These are phyloP conservation scores for Uromyces viciae-fabae DNA, from an alignment of 1,284 basidiomycete genomes.

Conservation along the genomic window DNA sequence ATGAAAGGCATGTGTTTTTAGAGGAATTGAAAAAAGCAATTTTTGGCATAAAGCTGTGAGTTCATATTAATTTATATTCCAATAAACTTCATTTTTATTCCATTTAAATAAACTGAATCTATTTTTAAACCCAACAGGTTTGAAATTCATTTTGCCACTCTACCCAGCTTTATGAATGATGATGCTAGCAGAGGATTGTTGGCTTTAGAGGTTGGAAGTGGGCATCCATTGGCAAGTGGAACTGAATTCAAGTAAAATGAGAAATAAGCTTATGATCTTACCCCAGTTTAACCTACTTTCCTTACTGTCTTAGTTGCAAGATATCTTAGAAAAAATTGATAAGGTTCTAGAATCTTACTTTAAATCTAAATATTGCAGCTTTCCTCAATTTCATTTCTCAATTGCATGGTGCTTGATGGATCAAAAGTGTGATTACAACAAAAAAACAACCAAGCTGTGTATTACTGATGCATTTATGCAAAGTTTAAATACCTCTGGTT, in stretches of 20 bases:
- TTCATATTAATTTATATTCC: neutral
- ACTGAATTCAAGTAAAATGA: neutral
- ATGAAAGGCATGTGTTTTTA: slow-evolving; percentile 2
- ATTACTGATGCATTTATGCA: neutral
- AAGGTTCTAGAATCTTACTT: neutral
- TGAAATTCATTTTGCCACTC: slow-evolving; percentile 17
- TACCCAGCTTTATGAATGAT: slow-evolving; percentile 16
- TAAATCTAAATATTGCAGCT: neutral
- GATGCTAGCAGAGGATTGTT: slow-evolving; percentile 11
- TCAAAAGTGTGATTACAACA: neutral
- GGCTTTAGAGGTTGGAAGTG: slow-evolving; percentile 32
- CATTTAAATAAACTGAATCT: neutral
- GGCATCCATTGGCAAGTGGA: slow-evolving; percentile 12
- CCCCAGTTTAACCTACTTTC: neutral
- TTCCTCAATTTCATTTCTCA: slow-evolving; percentile 10
- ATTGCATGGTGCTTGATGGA: slow-evolving; percentile 10
- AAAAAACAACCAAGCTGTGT: neutral
- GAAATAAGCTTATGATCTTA: neutral
- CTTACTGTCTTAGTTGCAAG: neutral
- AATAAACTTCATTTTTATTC: too few species aligned
- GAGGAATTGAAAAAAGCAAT: neutral
- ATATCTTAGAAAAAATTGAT: neutral
- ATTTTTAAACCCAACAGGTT: neutral
- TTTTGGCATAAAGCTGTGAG: neutral
- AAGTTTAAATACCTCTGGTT: neutral